Evolutionary conservation across 805 yeast species (phyloP), one percentile per base, ranked within the genome.

Genomic region (Metschnikowia matae): DNA sequence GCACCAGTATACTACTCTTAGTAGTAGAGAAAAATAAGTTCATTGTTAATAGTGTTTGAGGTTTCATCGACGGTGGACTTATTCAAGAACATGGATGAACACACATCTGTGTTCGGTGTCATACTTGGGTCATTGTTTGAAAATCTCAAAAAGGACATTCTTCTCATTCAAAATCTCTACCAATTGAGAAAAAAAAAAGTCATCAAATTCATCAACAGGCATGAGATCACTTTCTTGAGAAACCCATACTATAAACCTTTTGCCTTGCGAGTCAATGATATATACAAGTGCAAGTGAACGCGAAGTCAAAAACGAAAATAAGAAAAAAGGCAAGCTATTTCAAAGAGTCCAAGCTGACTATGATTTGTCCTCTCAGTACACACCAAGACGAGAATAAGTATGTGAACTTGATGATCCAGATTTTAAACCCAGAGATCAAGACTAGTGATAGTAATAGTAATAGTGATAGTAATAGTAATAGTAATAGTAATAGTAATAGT

Each of bases 161-260:
- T 63, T 41, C 53, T 73, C 43, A 65, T 71, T 29, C 65, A 61
- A 38, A 55, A 70, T n/a, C 54, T 70, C 37, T 66, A 67, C 40
- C 73, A 71, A 50, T 60, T 72, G 32, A 56, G 60, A 40, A 59
- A 62, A 20, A 62, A 62, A 32, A 59, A 64, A n/a, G n/a, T n/a
- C 23, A 61, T 68, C 36, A 48, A 62, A 29, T 63, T 71, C 3
- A 48, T 61, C 11, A 56, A 63, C 29, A 67, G 64, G 38, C 62
- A 65, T 40, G 62, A 61, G 29, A 63, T 73, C 3, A 58, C 60
- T 5, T 63, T 73, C 21, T 56, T 57, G 36, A 54, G 72, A 18
- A 67, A 71, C 48, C 66, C 57, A 1, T 51, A 48, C 34, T 53
- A 54, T 49, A 48, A 51, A 17, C 57, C 53, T 7, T 52, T 58